Base-by-base conservation (phyloP, 352 stramenopile species). In the Pythium biforme region DNA sequence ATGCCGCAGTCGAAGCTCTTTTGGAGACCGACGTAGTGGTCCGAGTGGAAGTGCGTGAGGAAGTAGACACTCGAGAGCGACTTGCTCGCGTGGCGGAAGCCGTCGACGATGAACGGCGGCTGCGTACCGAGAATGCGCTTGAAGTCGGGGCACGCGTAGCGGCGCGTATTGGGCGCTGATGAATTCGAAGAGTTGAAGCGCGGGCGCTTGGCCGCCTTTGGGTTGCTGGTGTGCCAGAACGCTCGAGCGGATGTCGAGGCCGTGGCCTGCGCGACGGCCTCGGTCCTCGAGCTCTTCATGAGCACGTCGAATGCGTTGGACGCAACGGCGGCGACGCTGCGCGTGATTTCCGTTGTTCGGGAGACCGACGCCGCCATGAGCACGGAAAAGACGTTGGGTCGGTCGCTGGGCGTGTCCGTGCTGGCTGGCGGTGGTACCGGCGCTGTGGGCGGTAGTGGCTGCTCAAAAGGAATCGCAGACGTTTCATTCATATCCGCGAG, bases 21-120 rank as follows among this genome's bases (percentile, higher is more conserved):
- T 4, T 73, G 77, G 25, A 99, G 88, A 1, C 96, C 96, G 22
- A 76, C 81, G 71, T 99, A 99, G 69, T 99, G 96, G 74, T 99
- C 96, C 12, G 85, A 95, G 75, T 99, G 96, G 69, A 99, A 99
- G 75, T 99, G 96, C 20, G 95, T 98, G 40, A 99, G 80, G 61
- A 99, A 99, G 59, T 99, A 99, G 48, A 92, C 72, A 51, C 71
- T 94, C 14, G 80, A 92, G 11, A 92, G 75, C 37, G 79, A 43
- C 41, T 85, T 86, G 45, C 69, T 88, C 3, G 87, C 83, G 59
- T 92, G 92, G n/a, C 78, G 70, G 57, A 96, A 96, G 15, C 88
- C 88, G 46, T 96, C 88, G 33, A 96, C 88, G 23, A 96, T 88
- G 62, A 92, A 93, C n/a, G 79, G 75, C 11, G 84, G 84, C 23